Percentiles rank a stretch among this genome's conserved stretches.
These are phyloP conservation scores for Pseudogymnoascus sp. DNA, from an alignment of 2,329 filamentous ascomycete species.

Conservation along the genomic window DNA sequence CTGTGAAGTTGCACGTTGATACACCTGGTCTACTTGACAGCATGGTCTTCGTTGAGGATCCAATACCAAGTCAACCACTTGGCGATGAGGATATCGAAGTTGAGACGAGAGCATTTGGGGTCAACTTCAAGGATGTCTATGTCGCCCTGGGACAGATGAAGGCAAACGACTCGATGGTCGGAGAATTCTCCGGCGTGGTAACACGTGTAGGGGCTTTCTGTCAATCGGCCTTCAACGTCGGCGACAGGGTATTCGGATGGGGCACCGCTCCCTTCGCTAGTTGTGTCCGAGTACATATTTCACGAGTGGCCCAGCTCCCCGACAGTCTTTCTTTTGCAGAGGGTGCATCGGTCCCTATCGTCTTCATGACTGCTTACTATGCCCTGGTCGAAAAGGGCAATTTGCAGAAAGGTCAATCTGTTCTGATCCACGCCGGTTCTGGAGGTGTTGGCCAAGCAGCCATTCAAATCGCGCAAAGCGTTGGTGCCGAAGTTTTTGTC, in stretches of 20 bases:
- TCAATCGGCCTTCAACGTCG: constrained; percentile 15
- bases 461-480: constrained; percentile 26
- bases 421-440: constrained; percentile 19
- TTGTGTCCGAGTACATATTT: neutral
- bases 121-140: constrained; percentile 22
- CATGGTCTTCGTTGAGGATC: constrained; percentile 20
- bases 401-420: constrained; percentile 26
- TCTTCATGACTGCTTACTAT: constrained; percentile 36
- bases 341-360: constrained; percentile 33
- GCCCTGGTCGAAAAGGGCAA: constrained; percentile 33
- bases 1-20: constrained; percentile 4
- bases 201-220: constrained; percentile 1
- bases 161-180: constrained; percentile 8
- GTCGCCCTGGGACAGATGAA: constrained; percentile 16
- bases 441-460: constrained; percentile 18
- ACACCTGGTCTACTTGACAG: constrained; percentile 19
- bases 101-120: constrained; percentile 10
- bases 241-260: constrained; percentile 24
- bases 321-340: constrained; percentile 30
- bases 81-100: constrained; percentile 18
- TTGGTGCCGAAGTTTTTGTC: constrained; percentile 32
- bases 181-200: constrained; percentile 10
- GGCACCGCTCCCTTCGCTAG: constrained; percentile 6
- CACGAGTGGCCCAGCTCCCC: constrained; percentile 20
- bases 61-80: constrained; percentile 8